Percentiles rank a stretch among this genome's conserved stretches.
phyloP scores from a whole-genome alignment of 2,329 filamentous ascomycete species.

The Fusarium chlamydosporum region DNA sequence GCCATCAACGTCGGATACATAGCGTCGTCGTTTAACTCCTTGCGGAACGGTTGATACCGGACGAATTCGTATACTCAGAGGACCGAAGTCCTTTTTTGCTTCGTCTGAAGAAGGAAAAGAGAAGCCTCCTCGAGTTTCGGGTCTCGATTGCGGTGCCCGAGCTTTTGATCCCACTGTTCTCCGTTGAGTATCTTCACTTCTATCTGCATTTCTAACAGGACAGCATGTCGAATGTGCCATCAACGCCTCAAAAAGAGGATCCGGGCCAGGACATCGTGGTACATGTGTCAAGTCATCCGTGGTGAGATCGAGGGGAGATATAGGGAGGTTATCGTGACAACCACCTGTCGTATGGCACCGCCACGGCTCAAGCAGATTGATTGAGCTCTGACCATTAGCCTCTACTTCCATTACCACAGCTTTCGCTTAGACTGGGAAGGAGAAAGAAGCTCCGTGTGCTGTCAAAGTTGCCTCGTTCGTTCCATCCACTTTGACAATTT shows the following conservation, averaged over 20 bases:
- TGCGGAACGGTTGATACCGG: not conserved
- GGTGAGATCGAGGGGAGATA: slow-evolving; percentile 39
- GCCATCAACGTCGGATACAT: slow-evolving; percentile 71
- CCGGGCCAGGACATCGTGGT: slow-evolving; percentile 43
- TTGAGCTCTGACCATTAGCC: slow-evolving; percentile 45
- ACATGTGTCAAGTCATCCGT: slow-evolving; percentile 41
- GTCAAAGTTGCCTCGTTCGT: slow-evolving; percentile 41
- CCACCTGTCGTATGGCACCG: slow-evolving; percentile 35
- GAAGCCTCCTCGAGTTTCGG: slow-evolving; percentile 20
- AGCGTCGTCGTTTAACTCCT: slow-evolving; percentile 65
- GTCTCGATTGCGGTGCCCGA: slow-evolving; percentile 4
- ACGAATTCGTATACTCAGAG: slow-evolving; percentile 29
- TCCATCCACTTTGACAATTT: slow-evolving; percentile 44
- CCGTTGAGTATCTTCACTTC: not conserved
- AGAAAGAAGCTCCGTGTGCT: slow-evolving; percentile 40
- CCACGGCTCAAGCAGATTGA: slow-evolving; percentile 48
- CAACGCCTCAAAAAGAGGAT: slow-evolving; percentile 44
- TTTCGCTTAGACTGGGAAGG: slow-evolving; percentile 42
- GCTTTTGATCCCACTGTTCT: slow-evolving; percentile 2
- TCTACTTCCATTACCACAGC: slow-evolving; percentile 50
- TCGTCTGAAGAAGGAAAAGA: slow-evolving; percentile 33
- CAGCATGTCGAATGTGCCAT: slow-evolving; percentile 31
- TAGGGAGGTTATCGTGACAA: slow-evolving; percentile 44
- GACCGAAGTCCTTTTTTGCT: slow-evolving; percentile 9
- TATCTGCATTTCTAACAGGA: slow-evolving; percentile 5